phyloP scores from a whole-genome alignment of 139 green algal genomes.

The Volvox africanus region DNA sequence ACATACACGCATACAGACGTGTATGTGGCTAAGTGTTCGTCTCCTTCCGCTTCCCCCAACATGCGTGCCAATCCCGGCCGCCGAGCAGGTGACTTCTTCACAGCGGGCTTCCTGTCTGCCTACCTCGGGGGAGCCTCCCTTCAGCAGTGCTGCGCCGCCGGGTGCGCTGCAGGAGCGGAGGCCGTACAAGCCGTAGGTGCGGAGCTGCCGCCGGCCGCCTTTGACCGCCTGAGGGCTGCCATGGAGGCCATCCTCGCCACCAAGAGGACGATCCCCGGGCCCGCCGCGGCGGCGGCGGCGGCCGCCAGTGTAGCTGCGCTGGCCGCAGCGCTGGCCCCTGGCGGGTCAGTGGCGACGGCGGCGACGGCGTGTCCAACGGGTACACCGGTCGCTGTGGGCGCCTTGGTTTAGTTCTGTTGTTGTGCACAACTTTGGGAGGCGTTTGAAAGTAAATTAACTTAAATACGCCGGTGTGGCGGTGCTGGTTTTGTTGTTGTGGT shows the following conservation, averaged over 20 bases:
- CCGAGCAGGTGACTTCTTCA: constrained; percentile 77
- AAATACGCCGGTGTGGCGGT: too few relatives aligned
- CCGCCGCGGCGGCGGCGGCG: neutral
- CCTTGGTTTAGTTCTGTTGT: too few relatives aligned
- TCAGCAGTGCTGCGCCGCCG: constrained; percentile 51
- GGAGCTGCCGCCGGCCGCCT: constrained; percentile 21
- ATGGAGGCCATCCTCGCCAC: neutral
- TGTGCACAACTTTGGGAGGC: too few relatives aligned
- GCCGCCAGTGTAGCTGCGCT: neutral
- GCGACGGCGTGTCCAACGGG: too few relatives aligned
- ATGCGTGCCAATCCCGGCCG: neutral
- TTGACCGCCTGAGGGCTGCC: neutral
- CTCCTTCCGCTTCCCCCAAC: neutral
- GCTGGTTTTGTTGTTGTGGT: too few relatives aligned
- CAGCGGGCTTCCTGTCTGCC: constrained; percentile 79
- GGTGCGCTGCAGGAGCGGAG: constrained; percentile 71
- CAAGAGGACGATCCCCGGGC: neutral
- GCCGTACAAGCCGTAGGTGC: constrained; percentile 63
- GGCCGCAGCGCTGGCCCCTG: neutral
- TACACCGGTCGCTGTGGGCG: too few relatives aligned
- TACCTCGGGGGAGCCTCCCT: constrained; percentile 58
- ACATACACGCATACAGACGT: too few relatives aligned
- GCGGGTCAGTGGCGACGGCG: too few relatives aligned
- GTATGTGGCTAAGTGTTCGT: too few relatives aligned
- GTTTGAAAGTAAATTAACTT: too few relatives aligned